A percentile compares a stretch with the other conserved stretches of the same genome.
These are phyloP conservation scores for Lagerstroemia speciosa DNA, from an alignment of 345 rosid genomes.

Conservation along the genomic window DNA sequence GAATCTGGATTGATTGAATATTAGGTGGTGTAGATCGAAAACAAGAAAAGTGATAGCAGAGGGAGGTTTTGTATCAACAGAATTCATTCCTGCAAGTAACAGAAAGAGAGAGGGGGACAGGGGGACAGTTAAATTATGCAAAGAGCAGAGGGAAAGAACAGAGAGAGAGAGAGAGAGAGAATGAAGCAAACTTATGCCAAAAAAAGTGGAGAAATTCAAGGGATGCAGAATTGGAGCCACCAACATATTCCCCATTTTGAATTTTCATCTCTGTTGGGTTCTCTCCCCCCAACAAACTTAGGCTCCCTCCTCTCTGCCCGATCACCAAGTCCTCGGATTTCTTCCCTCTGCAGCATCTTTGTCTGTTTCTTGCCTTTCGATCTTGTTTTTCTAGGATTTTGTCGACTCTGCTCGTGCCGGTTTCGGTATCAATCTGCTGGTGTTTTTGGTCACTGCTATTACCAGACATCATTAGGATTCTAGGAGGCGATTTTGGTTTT, in stretches of 20 bases:
- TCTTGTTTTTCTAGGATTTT: background rate
- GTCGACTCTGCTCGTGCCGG: background rate
- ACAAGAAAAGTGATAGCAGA: too few relatives aligned
- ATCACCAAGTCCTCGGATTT: background rate
- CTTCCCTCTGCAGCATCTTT: too few relatives aligned
- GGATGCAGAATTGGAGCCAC: conserved; percentile 10
- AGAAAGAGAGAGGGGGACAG: background rate
- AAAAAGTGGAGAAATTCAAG: conserved; percentile 1
- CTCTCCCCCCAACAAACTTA: background rate
- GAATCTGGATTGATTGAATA: too few relatives aligned
- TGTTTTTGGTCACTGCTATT: background rate
- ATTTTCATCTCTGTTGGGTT: background rate
- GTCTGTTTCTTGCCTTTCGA: too few relatives aligned
- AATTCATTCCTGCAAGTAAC: conserved; percentile 19
- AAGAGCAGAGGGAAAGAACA: too few relatives aligned
- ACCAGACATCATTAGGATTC: background rate
- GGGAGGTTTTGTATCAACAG: conserved; percentile 17
- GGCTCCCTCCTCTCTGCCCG: background rate
- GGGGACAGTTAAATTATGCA: background rate
- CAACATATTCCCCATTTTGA: background rate
- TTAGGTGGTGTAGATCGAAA: background rate
- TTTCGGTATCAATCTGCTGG: background rate
- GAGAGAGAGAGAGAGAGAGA: background rate
- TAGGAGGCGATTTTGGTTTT: background rate
- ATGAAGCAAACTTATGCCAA: background rate